Evolutionary conservation across 768 basidiomycete genomes (phyloP).

Genomic region (Tephrocybe sp.): DNA sequence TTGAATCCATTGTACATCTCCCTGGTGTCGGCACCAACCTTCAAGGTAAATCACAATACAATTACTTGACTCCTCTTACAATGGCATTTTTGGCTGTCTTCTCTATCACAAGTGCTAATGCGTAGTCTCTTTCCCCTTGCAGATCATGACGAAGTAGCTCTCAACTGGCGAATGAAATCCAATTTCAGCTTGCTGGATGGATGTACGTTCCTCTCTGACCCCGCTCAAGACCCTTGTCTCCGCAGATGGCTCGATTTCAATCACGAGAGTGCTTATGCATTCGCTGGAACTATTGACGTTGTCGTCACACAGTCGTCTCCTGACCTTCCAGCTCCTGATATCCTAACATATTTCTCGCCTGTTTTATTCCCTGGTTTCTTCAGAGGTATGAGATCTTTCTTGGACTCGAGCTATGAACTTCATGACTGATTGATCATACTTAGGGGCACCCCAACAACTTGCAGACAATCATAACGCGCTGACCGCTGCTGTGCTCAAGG

Average conservation of each 20-base stretch:
- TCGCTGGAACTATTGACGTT: conserved; percentile 21
- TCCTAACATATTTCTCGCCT: conserved; percentile 25
- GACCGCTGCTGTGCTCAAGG: conserved; percentile 25
- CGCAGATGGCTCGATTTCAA: conserved; percentile 21
- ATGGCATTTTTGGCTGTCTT: no score
- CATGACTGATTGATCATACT: not conserved
- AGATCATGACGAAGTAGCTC: conserved; percentile 32
- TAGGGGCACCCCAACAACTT: conserved; percentile 22
- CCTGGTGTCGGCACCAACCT: conserved; percentile 36
- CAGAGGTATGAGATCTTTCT: not conserved
- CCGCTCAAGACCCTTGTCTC: conserved; percentile 27
- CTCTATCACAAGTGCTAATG: no score
- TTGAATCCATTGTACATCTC: conserved; percentile 26
- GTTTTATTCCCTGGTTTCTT: conserved; percentile 18
- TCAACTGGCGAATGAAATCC: conserved; percentile 27
- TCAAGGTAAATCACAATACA: conserved; percentile 28
- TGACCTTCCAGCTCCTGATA: conserved; percentile 18
- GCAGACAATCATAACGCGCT: conserved; percentile 22
- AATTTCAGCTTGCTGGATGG: conserved; percentile 26
- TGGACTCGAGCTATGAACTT: no score
- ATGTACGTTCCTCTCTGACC: conserved; percentile 26
- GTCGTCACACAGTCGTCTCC: conserved; percentile 23
- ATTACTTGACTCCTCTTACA: no score
- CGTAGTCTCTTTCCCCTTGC: not conserved
- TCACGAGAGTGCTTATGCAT: conserved; percentile 26